Percentiles rank a stretch among this genome's conserved stretches.
Conservation (phyloP, 2,329 filamentous ascomycete species). For the Colletotrichum sp. region DNA sequence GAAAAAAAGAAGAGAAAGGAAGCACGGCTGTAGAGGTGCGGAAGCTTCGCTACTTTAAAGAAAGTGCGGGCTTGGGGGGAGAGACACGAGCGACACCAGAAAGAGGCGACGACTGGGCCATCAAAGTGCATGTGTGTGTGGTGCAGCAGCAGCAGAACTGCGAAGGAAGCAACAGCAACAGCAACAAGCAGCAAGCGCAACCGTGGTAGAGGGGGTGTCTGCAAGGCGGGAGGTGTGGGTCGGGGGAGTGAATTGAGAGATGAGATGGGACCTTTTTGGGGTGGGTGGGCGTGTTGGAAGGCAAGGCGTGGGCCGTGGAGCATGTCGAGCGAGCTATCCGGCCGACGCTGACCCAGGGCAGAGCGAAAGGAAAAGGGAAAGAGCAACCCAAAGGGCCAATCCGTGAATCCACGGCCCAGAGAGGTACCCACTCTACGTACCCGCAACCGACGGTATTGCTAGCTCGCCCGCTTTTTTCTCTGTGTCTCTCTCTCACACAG, state of each 20-base stretch:
- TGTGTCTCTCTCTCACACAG: not conserved
- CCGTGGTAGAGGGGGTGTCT: not conserved
- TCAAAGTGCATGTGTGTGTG: not conserved
- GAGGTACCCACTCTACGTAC: slow-evolving; percentile 8
- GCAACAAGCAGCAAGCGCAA: not conserved
- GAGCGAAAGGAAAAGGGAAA: not conserved
- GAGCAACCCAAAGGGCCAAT: not conserved
- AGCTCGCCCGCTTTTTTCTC: not conserved
- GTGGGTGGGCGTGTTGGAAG: not conserved
- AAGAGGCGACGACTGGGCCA: not conserved
- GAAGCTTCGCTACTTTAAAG: slow-evolving; percentile 24
- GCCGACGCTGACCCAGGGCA: slow-evolving; percentile 11
- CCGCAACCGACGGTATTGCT: slow-evolving; percentile 14
- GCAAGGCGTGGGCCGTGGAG: not conserved
- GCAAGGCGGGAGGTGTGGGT: not conserved
- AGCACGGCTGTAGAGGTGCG: slow-evolving; percentile 3
- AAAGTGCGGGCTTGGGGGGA: slow-evolving; percentile 6
- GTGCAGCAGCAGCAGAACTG: not conserved
- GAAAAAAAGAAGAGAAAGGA: slow-evolving; percentile 22
- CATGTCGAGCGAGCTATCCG: slow-evolving; percentile 16
- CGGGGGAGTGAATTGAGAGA: not conserved
- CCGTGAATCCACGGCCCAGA: slow-evolving; percentile 8
- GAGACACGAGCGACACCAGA: slow-evolving; percentile 1
- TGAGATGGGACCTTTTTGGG: not conserved
- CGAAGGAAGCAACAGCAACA: slow-evolving; percentile 3